Conservation (phyloP, 129 eudicot genomes). For the Calendula officinalis region DNA sequence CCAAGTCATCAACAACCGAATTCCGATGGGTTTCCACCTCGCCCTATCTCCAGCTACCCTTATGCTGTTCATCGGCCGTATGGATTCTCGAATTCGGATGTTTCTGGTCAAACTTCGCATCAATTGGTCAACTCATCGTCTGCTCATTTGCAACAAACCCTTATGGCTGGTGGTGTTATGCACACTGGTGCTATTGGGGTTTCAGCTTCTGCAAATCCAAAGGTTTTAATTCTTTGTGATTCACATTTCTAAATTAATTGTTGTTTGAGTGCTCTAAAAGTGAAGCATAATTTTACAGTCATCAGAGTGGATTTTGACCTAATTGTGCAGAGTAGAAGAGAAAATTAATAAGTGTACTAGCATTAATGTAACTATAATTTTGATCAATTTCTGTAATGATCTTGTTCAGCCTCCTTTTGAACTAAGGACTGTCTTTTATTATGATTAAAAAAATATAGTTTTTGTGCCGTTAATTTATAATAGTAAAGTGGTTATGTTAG, state of each 20-base stretch:
- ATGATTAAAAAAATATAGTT: background rate
- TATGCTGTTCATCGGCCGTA: constrained; percentile 23
- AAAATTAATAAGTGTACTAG: background rate
- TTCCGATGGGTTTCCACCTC: constrained; percentile 40
- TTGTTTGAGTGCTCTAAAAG: background rate
- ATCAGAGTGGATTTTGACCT: too few species aligned
- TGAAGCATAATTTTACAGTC: too few species aligned
- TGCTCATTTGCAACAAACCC: constrained; percentile 39
- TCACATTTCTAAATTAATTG: background rate
- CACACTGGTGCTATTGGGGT: constrained; percentile 33
- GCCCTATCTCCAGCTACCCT: constrained; percentile 16
- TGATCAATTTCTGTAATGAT: constrained; percentile 8
- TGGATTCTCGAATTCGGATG: constrained; percentile 35
- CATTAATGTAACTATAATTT: background rate
- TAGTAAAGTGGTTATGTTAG: background rate
- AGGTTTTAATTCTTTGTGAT: constrained; percentile 26
- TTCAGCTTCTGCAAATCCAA: constrained; percentile 30
- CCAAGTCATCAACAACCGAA: constrained; percentile 14
- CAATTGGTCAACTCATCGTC: constrained; percentile 25
- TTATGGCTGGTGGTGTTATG: constrained; percentile 27
- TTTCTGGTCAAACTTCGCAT: constrained; percentile 28
- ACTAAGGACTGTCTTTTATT: background rate
- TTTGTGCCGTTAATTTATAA: background rate
- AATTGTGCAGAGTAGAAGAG: background rate
- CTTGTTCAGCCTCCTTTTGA: background rate